Conservation (phyloP, 805 yeast species). For the Nakazawaea siamensis region DNA sequence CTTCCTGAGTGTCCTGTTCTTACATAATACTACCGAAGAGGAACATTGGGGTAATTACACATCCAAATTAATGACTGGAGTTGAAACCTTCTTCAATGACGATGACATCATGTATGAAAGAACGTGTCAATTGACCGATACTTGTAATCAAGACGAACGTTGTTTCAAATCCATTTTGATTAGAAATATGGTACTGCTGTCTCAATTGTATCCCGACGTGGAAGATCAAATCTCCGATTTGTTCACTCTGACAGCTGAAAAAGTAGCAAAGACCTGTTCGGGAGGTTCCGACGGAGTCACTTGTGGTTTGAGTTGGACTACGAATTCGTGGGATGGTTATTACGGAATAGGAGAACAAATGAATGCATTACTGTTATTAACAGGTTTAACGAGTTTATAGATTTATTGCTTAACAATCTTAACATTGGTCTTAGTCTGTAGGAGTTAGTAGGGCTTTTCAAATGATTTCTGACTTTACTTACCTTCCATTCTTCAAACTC, state of each 20-base stretch:
- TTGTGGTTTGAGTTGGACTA: slow-evolving; percentile 65
- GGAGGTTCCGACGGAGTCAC: slow-evolving; percentile 74
- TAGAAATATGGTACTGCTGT: slow-evolving; percentile 53
- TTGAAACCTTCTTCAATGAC: slow-evolving; percentile 34
- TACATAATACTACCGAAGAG: slow-evolving; percentile 7
- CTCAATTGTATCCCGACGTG: slow-evolving; percentile 43
- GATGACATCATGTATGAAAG: slow-evolving; percentile 48
- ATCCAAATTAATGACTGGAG: slow-evolving; percentile 24
- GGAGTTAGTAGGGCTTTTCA: neutral
- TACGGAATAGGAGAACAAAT: slow-evolving; percentile 80
- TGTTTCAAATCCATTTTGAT: slow-evolving; percentile 66
- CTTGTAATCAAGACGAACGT: slow-evolving; percentile 70
- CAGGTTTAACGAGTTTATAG: no score
- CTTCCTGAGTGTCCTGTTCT: slow-evolving; percentile 18
- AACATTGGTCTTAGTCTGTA: slow-evolving; percentile 33
- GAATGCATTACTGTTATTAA: no score
- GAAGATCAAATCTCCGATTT: slow-evolving; percentile 25
- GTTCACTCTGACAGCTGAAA: slow-evolving; percentile 45
- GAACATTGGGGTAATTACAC: slow-evolving; percentile 22
- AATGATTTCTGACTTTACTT: slow-evolving; percentile 7
- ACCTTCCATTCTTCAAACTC: slow-evolving; percentile 41
- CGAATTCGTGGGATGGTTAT: slow-evolving; percentile 49
- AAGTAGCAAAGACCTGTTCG: slow-evolving; percentile 61
- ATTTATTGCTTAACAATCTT: slow-evolving; percentile 32
- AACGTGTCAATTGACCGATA: slow-evolving; percentile 43